phyloP scores from a whole-genome alignment of 148 eudicot genomes.

The Vaccinium corymbosum region DNA sequence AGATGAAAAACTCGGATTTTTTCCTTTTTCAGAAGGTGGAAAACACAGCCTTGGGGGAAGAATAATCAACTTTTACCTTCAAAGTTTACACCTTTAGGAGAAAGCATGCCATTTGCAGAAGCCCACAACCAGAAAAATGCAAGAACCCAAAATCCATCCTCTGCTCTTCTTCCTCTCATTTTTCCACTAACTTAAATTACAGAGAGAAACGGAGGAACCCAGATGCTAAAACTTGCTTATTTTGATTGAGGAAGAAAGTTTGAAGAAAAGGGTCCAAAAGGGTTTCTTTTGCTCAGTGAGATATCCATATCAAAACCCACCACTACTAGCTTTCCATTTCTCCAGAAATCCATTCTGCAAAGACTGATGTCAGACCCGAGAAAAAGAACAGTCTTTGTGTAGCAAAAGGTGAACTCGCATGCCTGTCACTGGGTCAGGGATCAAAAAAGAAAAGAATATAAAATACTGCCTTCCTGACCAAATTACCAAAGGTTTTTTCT shows the following conservation, averaged over 20 bases:
- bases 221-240: slow-evolving; percentile 12
- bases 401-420: slow-evolving; percentile 38
- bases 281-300: slow-evolving; percentile 17
- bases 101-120: slow-evolving; percentile 37
- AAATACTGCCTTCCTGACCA: not conserved
- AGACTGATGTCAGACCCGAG: slow-evolving; percentile 17
- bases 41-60: not conserved
- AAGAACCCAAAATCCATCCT: slow-evolving; percentile 22
- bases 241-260: slow-evolving; percentile 3
- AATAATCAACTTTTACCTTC: slow-evolving; percentile 37
- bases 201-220: not conserved
- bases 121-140: slow-evolving; percentile 27
- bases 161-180: slow-evolving; percentile 21
- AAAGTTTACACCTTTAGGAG: slow-evolving; percentile 70
- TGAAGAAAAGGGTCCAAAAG: not conserved
- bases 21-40: not conserved
- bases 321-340: slow-evolving; percentile 15
- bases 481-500: too few species aligned
- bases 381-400: slow-evolving; percentile 21
- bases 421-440: slow-evolving; percentile 41
- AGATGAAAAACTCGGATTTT: not conserved
- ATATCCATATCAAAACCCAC: slow-evolving; percentile 4
- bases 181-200: slow-evolving; percentile 1
- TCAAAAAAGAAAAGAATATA: slow-evolving; percentile 20
- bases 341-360: slow-evolving; percentile 16